phyloP scores from a whole-genome alignment of 1,284 basidiomycete genomes.

The Ustilago xerochloae region DNA sequence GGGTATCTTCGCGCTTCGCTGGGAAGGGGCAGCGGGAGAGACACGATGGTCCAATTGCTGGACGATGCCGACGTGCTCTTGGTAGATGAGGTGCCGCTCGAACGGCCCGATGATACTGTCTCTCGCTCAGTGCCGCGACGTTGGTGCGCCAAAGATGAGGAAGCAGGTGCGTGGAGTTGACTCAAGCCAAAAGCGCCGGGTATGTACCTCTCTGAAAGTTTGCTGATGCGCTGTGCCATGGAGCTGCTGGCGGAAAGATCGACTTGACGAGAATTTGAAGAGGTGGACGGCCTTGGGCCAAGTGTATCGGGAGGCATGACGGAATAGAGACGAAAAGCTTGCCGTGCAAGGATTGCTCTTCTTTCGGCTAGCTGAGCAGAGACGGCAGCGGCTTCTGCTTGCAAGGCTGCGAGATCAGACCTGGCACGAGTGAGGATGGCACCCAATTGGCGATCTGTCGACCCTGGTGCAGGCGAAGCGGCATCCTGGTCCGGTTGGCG shows the following conservation, averaged over 20 bases:
- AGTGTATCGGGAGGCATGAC: constrained; percentile 24
- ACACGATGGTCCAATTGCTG: constrained; percentile 49
- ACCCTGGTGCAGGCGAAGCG: background rate
- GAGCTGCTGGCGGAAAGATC: constrained; percentile 35
- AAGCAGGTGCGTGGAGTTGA: constrained; percentile 2
- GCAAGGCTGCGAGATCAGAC: constrained; percentile 18
- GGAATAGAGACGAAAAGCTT: constrained; percentile 39
- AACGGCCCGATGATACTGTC: background rate
- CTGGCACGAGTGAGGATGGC: constrained; percentile 22
- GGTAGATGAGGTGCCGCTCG: background rate
- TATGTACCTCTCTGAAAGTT: constrained; percentile 50
- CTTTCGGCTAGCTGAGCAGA: constrained; percentile 19
- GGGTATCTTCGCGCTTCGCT: constrained; percentile 50
- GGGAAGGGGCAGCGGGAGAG: constrained; percentile 45
- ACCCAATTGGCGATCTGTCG: constrained; percentile 24
- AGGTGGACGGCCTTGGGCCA: background rate
- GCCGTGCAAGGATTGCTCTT: constrained; percentile 39
- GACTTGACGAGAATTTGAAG: constrained; percentile 3
- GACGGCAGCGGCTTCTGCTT: constrained; percentile 15
- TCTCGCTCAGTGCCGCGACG: constrained; percentile 2
- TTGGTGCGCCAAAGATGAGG: background rate
- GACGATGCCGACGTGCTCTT: background rate
- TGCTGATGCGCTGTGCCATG: constrained; percentile 35
- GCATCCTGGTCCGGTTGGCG: background rate
- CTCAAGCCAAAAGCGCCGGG: constrained; percentile 46